phyloP scores from a whole-genome alignment of 305 asterid genomes.

The Fraxinus sp. region DNA sequence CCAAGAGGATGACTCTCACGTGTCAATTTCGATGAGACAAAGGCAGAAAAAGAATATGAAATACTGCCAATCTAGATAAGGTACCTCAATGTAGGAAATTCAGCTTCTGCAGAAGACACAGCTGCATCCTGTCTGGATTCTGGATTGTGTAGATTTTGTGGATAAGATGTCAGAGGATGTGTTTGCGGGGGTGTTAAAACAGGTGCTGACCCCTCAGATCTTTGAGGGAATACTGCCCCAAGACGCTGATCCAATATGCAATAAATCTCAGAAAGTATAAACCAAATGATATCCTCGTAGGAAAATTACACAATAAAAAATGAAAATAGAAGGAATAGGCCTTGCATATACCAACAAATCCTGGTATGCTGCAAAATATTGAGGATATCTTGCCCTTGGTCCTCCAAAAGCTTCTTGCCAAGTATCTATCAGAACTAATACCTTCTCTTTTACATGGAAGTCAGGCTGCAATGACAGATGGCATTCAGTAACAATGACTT shows the following conservation, averaged over 20 bases:
- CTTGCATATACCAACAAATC: slow-evolving; percentile 67
- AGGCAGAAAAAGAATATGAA: background rate
- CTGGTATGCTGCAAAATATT: slow-evolving; percentile 87
- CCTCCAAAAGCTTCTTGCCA: slow-evolving; percentile 99
- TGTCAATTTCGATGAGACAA: background rate
- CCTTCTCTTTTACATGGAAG: slow-evolving; percentile 94
- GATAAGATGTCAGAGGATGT: slow-evolving; percentile 83
- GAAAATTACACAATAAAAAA: slow-evolving; percentile 8
- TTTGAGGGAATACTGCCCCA: slow-evolving; percentile 97
- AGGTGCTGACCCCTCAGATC: slow-evolving; percentile 82
- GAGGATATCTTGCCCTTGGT: slow-evolving; percentile 88
- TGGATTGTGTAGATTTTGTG: slow-evolving; percentile 72
- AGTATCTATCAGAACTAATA: slow-evolving; percentile 87
- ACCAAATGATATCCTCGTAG: slow-evolving; percentile 3
- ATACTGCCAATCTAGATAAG: background rate
- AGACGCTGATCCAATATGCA: slow-evolving; percentile 60
- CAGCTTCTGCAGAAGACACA: slow-evolving; percentile 68
- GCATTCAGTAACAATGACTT: background rate
- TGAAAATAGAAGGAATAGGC: slow-evolving; percentile 1
- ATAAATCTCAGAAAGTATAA: slow-evolving; percentile 18
- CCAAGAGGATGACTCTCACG: background rate
- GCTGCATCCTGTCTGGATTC: slow-evolving; percentile 41
- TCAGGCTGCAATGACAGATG: slow-evolving; percentile 72
- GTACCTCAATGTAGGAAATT: background rate
- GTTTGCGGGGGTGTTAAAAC: slow-evolving; percentile 95